Percentiles rank a stretch among this genome's conserved stretches.
Conservation (phyloP, 331 rosid genomes). For the Cydonia oblonga region DNA sequence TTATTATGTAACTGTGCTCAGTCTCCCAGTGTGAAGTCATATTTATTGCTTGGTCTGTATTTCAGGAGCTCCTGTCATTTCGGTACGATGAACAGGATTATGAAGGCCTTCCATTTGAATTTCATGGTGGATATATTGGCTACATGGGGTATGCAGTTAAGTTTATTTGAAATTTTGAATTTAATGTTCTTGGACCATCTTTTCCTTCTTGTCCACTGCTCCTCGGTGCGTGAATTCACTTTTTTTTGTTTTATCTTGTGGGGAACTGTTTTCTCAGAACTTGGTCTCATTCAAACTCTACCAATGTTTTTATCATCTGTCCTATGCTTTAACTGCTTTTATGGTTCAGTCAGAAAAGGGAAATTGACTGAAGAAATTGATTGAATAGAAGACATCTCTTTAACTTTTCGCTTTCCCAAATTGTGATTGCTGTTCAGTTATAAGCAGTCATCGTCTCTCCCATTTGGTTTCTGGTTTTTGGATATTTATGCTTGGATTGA, state of each 20-base stretch:
- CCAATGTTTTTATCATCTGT: background rate
- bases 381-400: background rate
- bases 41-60: slow-evolving; percentile 14
- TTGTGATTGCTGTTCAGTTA: background rate
- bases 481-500: background rate
- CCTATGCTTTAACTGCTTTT: background rate
- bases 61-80: slow-evolving; percentile 71
- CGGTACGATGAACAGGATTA: slow-evolving; percentile 51
- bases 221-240: background rate
- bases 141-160: slow-evolving; percentile 72
- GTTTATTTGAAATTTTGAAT: slow-evolving; percentile 1
- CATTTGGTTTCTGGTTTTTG: background rate
- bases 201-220: background rate
- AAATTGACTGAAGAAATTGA: background rate
- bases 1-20: background rate
- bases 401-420: background rate
- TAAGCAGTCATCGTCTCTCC: background rate
- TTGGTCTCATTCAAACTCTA: background rate
- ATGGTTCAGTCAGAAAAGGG: background rate
- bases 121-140: slow-evolving; percentile 92
- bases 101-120: slow-evolving; percentile 84
- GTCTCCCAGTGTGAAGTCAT: background rate
- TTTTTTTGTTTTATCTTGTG: background rate
- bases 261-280: background rate
- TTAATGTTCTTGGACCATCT: background rate